Conservation (phyloP, 495 filamentous ascomycete species). For the Xylaria cubensis region DNA sequence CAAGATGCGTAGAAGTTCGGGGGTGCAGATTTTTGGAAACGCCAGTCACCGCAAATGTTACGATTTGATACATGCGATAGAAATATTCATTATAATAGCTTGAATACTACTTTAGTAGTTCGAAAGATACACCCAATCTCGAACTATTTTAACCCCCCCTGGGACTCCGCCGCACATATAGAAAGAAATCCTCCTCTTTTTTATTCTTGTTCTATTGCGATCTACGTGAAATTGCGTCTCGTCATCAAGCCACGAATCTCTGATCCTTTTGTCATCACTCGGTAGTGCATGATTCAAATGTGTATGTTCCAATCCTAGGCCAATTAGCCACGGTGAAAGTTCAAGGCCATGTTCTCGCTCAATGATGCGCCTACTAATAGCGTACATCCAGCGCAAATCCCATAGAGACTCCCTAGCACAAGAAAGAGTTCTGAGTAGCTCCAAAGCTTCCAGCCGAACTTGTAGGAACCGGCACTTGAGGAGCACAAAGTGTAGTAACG, state of each 20-base stretch:
- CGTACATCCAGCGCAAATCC: conserved; percentile 38
- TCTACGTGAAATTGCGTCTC: conserved; percentile 1
- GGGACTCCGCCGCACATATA: neutral
- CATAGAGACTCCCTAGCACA: conserved; percentile 40
- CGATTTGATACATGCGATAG: neutral
- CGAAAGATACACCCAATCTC: conserved; percentile 17
- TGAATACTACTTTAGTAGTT: neutral
- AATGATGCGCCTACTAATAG: conserved; percentile 38
- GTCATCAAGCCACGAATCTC: conserved; percentile 17
- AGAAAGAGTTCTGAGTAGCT: conserved; percentile 32
- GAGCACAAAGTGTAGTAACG: conserved; percentile 52
- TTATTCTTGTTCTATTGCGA: neutral
- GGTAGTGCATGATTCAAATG: neutral
- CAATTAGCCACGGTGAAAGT: neutral
- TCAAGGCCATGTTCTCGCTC: conserved; percentile 44
- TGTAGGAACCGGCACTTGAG: conserved; percentile 51
- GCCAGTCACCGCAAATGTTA: neutral
- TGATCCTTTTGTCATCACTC: conserved; percentile 14
- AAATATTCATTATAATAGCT: neutral
- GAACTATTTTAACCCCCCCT: neutral
- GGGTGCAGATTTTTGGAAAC: neutral
- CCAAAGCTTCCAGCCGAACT: conserved; percentile 46
- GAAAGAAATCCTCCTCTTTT: conserved; percentile 10
- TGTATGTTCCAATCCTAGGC: neutral
- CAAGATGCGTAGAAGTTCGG: neutral